phyloP scores from a whole-genome alignment of 768 basidiomycete genomes.

The Dacryopinax spathularia region DNA sequence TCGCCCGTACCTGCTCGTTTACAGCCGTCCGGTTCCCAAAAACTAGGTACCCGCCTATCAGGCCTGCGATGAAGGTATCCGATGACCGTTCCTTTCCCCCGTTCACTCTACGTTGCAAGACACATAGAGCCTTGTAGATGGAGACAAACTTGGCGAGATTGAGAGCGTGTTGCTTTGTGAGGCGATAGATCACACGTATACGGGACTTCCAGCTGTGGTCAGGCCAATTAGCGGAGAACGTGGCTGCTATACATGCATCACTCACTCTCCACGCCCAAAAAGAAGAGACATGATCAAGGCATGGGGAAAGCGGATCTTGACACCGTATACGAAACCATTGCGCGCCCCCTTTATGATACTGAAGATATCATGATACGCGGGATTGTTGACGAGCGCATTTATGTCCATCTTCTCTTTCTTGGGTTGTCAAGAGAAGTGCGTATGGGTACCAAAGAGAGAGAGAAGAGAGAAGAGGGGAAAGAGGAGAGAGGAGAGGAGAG shows the following conservation, averaged over 20 bases:
- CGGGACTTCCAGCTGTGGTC: constrained; percentile 54
- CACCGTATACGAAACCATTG: constrained; percentile 75
- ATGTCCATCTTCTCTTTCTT: background rate
- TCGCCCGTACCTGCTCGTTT: constrained; percentile 93
- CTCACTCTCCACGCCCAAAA: constrained; percentile 84
- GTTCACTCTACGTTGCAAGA: constrained; percentile 69
- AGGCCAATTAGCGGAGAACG: background rate
- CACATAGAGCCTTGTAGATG: constrained; percentile 72
- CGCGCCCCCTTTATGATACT: constrained; percentile 89
- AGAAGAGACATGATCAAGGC: constrained; percentile 91
- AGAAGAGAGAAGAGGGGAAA: background rate
- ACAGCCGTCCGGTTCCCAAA: constrained; percentile 78
- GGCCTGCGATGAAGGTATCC: constrained; percentile 86
- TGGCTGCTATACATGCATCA: constrained; percentile 13
- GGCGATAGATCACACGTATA: constrained; percentile 50
- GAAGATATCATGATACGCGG: constrained; percentile 76
- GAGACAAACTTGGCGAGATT: constrained; percentile 92
- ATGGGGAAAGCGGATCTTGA: constrained; percentile 88
- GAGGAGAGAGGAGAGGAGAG: background rate
- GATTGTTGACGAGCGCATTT: constrained; percentile 27
- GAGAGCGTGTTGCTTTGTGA: constrained; percentile 79
- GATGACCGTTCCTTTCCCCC: constrained; percentile 64
- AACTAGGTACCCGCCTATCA: constrained; percentile 79
- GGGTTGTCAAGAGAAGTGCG: background rate
- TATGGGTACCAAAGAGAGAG: too few relatives aligned